Evolutionary conservation across 2,329 filamentous ascomycete genomes (phyloP).

Genomic region (Cadophora malorum): DNA sequence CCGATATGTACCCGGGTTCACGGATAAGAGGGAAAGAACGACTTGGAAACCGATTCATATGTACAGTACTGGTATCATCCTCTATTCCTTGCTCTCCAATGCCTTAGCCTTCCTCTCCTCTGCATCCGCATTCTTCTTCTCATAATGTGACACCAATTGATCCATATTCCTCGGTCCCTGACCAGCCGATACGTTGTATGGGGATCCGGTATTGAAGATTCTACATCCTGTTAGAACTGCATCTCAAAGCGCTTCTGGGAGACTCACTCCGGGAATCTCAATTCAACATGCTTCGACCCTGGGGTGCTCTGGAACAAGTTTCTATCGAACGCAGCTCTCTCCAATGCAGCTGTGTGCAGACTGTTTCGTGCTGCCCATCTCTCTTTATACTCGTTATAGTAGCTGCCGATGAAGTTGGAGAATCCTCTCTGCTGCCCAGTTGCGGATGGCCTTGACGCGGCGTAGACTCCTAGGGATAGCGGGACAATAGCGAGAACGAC

Average conservation of each 20-base stretch:
- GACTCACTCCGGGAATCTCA: slow-evolving; percentile 71
- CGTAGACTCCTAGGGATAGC: slow-evolving; percentile 52
- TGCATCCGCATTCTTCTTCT: slow-evolving; percentile 60
- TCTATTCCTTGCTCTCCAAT: slow-evolving; percentile 37
- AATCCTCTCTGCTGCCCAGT: slow-evolving; percentile 51
- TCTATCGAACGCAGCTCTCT: slow-evolving; percentile 67
- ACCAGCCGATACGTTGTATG: slow-evolving; percentile 69
- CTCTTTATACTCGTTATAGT: slow-evolving; percentile 60
- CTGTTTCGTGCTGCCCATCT: slow-evolving; percentile 62
- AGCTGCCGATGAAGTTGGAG: slow-evolving; percentile 60
- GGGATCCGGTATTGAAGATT: slow-evolving; percentile 66
- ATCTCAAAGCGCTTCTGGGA: slow-evolving; percentile 3
- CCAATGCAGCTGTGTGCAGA: slow-evolving; percentile 64
- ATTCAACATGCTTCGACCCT: slow-evolving; percentile 54
- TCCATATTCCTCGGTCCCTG: slow-evolving; percentile 62
- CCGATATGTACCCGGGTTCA: too few relatives aligned
- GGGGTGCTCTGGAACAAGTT: slow-evolving; percentile 61
- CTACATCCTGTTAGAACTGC: slow-evolving; percentile 50
- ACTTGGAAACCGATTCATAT: slow-evolving; percentile 25
- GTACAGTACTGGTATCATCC: slow-evolving; percentile 35
- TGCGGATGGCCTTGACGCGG: slow-evolving; percentile 47
- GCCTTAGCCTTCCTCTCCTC: slow-evolving; percentile 59
- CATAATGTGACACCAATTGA: slow-evolving; percentile 66
- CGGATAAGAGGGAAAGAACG: neutral
- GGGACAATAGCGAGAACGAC: slow-evolving; percentile 54